A percentile compares a stretch with the other conserved stretches of the same genome.
phyloP scores from a whole-genome alignment of 169 alveolate species.

The Plasmodium vinckei region DNA sequence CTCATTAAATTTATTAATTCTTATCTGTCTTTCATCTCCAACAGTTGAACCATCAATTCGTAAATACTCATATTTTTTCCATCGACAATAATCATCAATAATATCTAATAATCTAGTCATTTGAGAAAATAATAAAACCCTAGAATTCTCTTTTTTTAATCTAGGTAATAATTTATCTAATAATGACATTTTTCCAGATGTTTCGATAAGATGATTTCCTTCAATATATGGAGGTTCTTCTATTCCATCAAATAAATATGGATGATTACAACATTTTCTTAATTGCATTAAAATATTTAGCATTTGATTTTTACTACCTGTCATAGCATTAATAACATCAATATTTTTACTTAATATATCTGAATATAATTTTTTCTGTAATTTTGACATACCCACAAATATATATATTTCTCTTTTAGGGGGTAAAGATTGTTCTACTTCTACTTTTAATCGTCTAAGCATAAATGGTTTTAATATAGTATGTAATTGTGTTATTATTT shows the following conservation, averaged over 20 bases:
- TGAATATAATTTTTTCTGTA: conserved; percentile 94
- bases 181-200: conserved; percentile 93
- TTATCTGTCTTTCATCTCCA: conserved; percentile 94
- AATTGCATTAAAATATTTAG: conserved; percentile 98
- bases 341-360: conserved; percentile 90
- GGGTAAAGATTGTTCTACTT: conserved; percentile 97
- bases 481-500: conserved; percentile 93
- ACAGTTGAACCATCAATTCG: conserved; percentile 98
- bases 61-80: conserved; percentile 93
- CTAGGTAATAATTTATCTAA: conserved; percentile 90
- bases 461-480: conserved; percentile 97
- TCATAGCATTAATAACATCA: conserved; percentile 82
- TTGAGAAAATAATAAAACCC: conserved; percentile 93
- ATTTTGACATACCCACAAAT: conserved; percentile 93
- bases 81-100: conserved; percentile 95
- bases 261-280: conserved; percentile 98
- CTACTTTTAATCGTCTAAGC: conserved; percentile 98
- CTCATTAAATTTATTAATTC: conserved; percentile 92
- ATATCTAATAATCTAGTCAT: conserved; percentile 96
- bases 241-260: conserved; percentile 94
- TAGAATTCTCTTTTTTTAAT: conserved; percentile 83
- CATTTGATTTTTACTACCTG: conserved; percentile 86
- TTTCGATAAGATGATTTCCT: conserved; percentile 93
- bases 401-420: conserved; percentile 93
- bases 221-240: conserved; percentile 91